Evolutionary conservation across 1,284 basidiomycete genomes (phyloP).

Genomic region (Cryptococcus deneoformans): DNA sequence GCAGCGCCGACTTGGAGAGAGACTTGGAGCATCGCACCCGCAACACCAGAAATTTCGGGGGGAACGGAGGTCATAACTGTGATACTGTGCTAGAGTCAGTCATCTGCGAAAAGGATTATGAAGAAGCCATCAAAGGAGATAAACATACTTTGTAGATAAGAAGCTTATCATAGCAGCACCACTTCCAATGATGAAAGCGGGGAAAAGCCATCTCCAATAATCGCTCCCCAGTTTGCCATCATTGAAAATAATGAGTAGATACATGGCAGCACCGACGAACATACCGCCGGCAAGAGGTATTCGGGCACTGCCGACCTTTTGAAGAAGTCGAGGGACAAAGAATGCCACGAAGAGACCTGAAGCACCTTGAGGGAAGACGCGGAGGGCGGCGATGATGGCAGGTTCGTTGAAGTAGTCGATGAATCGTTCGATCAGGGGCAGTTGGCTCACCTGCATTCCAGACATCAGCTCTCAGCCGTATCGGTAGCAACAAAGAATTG

Average conservation of each 20-base stretch:
- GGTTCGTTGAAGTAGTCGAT: conserved; percentile 14
- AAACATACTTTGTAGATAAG: conserved; percentile 22
- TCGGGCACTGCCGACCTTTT: conserved; percentile 8
- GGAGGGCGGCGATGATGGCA: conserved; percentile 22
- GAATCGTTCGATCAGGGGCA: conserved; percentile 22
- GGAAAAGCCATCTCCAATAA: neutral
- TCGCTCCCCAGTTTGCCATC: conserved; percentile 2
- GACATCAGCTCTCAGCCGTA: neutral
- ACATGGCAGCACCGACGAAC: conserved; percentile 2
- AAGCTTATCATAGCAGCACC: conserved; percentile 16
- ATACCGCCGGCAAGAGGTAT: neutral
- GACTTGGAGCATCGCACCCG: conserved; percentile 44
- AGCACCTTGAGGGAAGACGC: conserved; percentile 13
- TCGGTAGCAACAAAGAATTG: neutral
- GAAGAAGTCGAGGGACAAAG: conserved; percentile 22
- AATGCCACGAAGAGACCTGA: conserved; percentile 20
- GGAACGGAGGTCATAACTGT: conserved; percentile 31
- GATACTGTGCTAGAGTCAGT: conserved; percentile 20
- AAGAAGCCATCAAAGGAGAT: too few species aligned
- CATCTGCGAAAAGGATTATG: neutral
- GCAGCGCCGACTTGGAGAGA: conserved; percentile 39
- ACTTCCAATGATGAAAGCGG: conserved; percentile 19
- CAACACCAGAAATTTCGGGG: conserved; percentile 39
- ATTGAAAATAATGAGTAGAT: conserved; percentile 9
- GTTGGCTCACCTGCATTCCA: conserved; percentile 14